Base-by-base conservation (phyloP, 805 yeast species). In the Barnettozyma sp. region DNA sequence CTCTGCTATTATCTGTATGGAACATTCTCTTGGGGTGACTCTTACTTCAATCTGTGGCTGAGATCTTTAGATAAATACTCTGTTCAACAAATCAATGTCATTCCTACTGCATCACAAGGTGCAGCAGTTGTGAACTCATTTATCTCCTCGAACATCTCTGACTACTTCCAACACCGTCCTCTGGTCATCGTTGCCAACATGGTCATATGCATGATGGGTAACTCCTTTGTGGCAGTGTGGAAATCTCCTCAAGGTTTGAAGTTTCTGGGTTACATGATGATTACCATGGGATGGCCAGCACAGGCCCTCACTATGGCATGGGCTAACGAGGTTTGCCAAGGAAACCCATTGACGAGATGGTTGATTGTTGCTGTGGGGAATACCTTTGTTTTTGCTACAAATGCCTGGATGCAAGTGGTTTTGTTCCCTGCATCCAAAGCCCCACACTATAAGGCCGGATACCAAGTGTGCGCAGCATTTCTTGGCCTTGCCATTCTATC, bases 51-150 rank as follows among this genome's bases (percentile, higher is more conserved):
- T 29, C 41, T 58, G 23, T 59, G 59, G 59, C 47, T 59, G 29
- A 45, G 56, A 36, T 39, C 45, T n/a, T 39, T 41, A 13, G 46
- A 46, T 9, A 40, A 37, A n/a, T 59, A 46, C 39, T 24, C 49
- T 7, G 49, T 53, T 12, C 36, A 50, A 23, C 50, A 56, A 23
- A 45, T 54, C 17, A 59, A 59, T 39, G 40, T 43, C 7, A 54
- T 55, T 30, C 64, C 65, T 33, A 57, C 63, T 5, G 63, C 55
- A 11, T 56, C 56, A 8, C 56, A 52, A 29, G 62, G 53, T 17
- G 36, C 54, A 13, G 55, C 56, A 25, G 45, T 58, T 14, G 41
- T 58, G 9, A 42, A 49, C 24, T 54, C 57, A 3, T 42, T 51
- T 34, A 30, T 51, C 25, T 38, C 50, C 29, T 47, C 60, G 5